Evolutionary conservation across 129 eudicot genomes (phyloP).

Genomic region (Lonicera japonica): DNA sequence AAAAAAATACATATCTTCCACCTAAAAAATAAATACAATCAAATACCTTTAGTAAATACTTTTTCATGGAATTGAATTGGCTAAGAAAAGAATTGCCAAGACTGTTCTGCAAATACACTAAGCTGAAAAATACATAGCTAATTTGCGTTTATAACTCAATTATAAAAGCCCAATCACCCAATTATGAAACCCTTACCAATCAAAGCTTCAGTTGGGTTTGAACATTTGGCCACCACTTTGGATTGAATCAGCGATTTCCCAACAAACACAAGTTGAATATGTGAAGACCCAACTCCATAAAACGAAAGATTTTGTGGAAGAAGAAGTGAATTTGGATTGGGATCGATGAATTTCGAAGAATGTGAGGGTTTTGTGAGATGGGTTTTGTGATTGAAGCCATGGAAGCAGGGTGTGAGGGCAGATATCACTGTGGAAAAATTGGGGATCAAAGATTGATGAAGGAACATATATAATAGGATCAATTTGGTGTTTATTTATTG

Average conservation of each 20-base stretch:
- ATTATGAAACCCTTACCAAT: slow-evolving; percentile 26
- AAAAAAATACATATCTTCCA: too few species aligned
- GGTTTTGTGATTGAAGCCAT: slow-evolving; percentile 43
- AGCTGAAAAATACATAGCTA: too few species aligned
- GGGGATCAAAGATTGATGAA: too few species aligned
- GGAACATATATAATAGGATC: too few species aligned
- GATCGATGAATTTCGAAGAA: slow-evolving; percentile 10
- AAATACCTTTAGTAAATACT: too few species aligned
- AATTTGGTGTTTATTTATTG: too few species aligned
- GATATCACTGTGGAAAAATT: too few species aligned
- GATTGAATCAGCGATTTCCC: slow-evolving; percentile 15
- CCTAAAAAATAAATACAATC: too few species aligned
- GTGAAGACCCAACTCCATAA: slow-evolving; percentile 19
- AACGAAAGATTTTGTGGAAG: slow-evolving; percentile 9
- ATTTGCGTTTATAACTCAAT: too few species aligned
- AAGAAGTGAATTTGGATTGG: slow-evolving; percentile 13
- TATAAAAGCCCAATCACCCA: background rate
- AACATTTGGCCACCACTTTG: slow-evolving; percentile 12
- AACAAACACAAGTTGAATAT: slow-evolving; percentile 10
- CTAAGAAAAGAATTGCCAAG: too few species aligned
- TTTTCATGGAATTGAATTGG: too few species aligned
- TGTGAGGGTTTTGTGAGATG: slow-evolving; percentile 20
- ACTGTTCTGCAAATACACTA: too few species aligned
- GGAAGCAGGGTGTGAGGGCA: background rate
- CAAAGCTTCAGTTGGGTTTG: slow-evolving; percentile 25